Conservation (phyloP, 1,284 basidiomycete genomes). For the Rhodotorula mucilaginosa region DNA sequence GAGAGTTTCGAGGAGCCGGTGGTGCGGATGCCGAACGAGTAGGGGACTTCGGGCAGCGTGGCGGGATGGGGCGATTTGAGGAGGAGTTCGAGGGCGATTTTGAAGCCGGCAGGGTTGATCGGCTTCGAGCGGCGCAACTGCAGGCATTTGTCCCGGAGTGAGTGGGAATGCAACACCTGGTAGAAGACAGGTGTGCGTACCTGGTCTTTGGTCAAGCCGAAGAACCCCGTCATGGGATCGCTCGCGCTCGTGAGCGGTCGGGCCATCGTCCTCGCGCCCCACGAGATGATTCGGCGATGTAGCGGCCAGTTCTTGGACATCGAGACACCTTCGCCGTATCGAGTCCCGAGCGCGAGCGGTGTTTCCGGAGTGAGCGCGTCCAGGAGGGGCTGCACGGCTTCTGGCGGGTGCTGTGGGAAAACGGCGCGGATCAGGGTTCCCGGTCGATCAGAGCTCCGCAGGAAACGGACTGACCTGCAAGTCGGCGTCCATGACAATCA, state of each 20-base stretch:
- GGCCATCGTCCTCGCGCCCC: slow-evolving; percentile 54
- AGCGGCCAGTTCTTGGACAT: slow-evolving; percentile 55
- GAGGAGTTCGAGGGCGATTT: slow-evolving; percentile 44
- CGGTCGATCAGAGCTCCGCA: neutral
- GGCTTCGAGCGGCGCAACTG: slow-evolving; percentile 40
- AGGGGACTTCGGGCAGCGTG: slow-evolving; percentile 39
- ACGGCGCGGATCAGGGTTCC: too few species aligned
- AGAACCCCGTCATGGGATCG: slow-evolving; percentile 56
- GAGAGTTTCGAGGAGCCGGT: slow-evolving; percentile 42
- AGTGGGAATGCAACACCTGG: too few species aligned
- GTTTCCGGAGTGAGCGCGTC: slow-evolving; percentile 47
- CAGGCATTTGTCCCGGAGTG: too few species aligned
- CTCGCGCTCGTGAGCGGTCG: slow-evolving; percentile 52
- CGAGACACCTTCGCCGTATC: slow-evolving; percentile 53
- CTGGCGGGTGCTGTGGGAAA: slow-evolving; percentile 52
- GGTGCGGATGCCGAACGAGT: slow-evolving; percentile 41
- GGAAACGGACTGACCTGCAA: slow-evolving; percentile 45
- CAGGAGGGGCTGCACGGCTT: slow-evolving; percentile 52
- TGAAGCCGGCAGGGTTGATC: slow-evolving; percentile 44
- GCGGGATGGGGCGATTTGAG: slow-evolving; percentile 37
- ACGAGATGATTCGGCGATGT: slow-evolving; percentile 53
- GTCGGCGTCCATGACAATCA: slow-evolving; percentile 56
- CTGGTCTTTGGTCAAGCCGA: slow-evolving; percentile 52
- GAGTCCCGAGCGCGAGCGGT: slow-evolving; percentile 54
- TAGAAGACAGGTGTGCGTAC: slow-evolving; percentile 42